Percentiles rank a stretch among this genome's conserved stretches.
Evolutionary conservation across 1,284 basidiomycete genomes (phyloP).

Genomic region (Vanrija humicola): DNA sequence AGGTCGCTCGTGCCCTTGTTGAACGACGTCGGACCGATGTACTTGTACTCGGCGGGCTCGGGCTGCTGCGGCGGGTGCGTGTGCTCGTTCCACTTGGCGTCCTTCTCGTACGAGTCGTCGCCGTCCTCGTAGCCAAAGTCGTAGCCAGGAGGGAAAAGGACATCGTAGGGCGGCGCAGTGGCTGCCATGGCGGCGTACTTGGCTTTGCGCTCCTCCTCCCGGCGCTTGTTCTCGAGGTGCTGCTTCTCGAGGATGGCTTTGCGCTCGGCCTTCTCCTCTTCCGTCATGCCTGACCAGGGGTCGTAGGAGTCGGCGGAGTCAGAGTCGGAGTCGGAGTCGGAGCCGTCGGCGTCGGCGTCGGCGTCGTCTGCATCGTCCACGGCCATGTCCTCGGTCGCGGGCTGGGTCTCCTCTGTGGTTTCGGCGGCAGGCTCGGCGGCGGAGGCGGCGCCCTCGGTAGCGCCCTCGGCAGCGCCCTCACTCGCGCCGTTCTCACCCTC

Average conservation of each 20-base stretch:
- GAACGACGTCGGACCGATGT: neutral
- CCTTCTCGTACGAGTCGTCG: neutral
- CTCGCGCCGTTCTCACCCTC: no score
- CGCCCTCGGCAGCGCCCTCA: no score
- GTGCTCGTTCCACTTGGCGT: slow-evolving; percentile 5
- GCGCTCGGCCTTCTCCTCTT: neutral
- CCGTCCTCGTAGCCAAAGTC: neutral
- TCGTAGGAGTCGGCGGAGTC: neutral
- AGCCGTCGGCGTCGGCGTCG: neutral
- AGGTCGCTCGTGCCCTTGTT: neutral
- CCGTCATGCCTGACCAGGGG: no score
- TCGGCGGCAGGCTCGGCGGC: no score
- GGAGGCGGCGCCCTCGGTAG: no score
- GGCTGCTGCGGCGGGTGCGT: slow-evolving; percentile 10
- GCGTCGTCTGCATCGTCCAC: neutral
- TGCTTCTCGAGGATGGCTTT: neutral
- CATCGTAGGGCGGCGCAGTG: no score
- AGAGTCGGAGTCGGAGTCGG: neutral
- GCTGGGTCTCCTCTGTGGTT: neutral
- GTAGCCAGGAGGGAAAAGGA: neutral
- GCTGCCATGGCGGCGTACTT: neutral
- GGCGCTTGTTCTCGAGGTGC: neutral
- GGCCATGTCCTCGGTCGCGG: neutral
- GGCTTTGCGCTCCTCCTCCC: neutral
- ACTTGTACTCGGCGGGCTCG: slow-evolving; percentile 9